Evolutionary conservation across 805 yeast genomes (phyloP), one percentile per base, ranked within the genome.

Genomic region (Candida mattraensis): DNA sequence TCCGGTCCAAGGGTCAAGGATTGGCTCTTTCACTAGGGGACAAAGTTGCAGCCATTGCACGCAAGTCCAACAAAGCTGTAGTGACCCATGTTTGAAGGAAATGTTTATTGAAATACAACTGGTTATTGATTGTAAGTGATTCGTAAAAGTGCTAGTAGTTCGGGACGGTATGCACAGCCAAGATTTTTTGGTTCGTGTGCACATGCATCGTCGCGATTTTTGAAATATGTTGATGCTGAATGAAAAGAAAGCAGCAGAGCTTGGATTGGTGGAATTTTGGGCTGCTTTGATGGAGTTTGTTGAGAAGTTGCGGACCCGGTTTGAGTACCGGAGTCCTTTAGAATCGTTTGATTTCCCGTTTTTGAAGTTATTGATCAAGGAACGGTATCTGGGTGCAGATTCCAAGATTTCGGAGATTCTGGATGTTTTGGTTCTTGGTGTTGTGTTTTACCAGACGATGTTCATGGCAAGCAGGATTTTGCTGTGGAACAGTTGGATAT

Each of bases 1-100:
- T 93, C 54, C 80, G 99, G 66, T 84, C 97, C 12, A 89, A 91
- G 75, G 96, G 97, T 15, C 98, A 94, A 70, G 99, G 99, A 5
- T 73, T 94, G 47, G 99, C 99, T 6, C 69, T 94, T 45, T 82
- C 95, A 3, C 70, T 94, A 51, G 99, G 99, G 45, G 98, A 93
- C 55, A 78, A 88, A 53, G 93, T 91, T 36, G 95, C 96, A 35
- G 71, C 86, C 36, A 77, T 87, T 60, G 83, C 91, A 29, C 76
- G 83, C 44, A 72, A 73, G 56, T 64, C 67, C 32, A 70, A 68
- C 39, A 66, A 63, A 37, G 60, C 67, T 18, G 45, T 35, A 9
- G 44, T 57, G 24, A 24, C 45, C 3, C 49, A 47, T 35, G 62
- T 57, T 28, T 57, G 40, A 35, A 16, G 13, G 16, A 14, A 28